Percentiles rank a stretch among this genome's conserved stretches.
Evolutionary conservation across 306 rosid genomes (phyloP).

Genomic region (Canavalia gladiata): DNA sequence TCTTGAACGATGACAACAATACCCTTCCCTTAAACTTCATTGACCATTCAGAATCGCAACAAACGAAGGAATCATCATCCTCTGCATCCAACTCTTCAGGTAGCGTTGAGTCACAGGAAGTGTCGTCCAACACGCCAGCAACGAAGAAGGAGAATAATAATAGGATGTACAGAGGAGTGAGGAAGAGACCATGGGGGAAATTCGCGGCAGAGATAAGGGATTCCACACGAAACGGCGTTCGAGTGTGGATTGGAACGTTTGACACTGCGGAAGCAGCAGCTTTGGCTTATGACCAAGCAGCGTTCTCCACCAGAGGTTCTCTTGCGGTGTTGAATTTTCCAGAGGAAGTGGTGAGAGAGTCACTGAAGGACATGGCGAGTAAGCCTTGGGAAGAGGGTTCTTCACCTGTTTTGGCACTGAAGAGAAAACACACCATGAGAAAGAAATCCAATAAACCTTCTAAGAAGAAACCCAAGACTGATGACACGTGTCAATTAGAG

Average conservation of each 20-base stretch:
- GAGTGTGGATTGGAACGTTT: slow-evolving; percentile 96
- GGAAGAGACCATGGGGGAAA: slow-evolving; percentile 91
- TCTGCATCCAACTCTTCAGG: slow-evolving; percentile 1
- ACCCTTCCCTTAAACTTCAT: slow-evolving; percentile 25
- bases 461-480: slow-evolving; percentile 34
- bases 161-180: slow-evolving; percentile 66
- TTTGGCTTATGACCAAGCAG: slow-evolving; percentile 90
- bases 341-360: slow-evolving; percentile 54
- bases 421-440: slow-evolving; percentile 57
- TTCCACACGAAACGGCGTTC: slow-evolving; percentile 75
- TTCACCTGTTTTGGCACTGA: slow-evolving; percentile 79
- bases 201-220: slow-evolving; percentile 91
- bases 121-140: slow-evolving; percentile 38
- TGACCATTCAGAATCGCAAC: slow-evolving; percentile 23
- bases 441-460: slow-evolving; percentile 16
- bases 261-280: slow-evolving; percentile 90
- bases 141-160: neutral
- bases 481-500: neutral
- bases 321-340: slow-evolving; percentile 82
- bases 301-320: slow-evolving; percentile 68
- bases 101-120: slow-evolving; percentile 48
- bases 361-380: slow-evolving; percentile 39
- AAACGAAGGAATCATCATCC: slow-evolving; percentile 38
- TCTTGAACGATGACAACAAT: slow-evolving; percentile 22
- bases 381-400: slow-evolving; percentile 53